Evolutionary conservation across 73 alveolate genomes (phyloP).

Genomic region (Durusdinium trenchii): DNA sequence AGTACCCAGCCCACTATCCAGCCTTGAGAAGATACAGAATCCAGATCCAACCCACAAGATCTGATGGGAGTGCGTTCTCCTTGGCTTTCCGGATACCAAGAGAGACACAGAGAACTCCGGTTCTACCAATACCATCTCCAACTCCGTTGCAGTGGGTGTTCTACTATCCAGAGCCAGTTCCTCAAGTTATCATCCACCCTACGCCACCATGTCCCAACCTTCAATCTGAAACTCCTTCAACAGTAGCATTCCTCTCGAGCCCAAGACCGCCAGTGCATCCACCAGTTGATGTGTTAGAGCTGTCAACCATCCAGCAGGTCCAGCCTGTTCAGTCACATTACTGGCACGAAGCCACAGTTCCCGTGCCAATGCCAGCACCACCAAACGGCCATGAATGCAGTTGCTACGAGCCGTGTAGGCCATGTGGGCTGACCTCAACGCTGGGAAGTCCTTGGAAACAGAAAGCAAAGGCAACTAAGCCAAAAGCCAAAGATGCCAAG

Average conservation of each 20-base stretch:
- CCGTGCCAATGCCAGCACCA: background rate
- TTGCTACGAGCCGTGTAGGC: background rate
- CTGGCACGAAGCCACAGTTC: background rate
- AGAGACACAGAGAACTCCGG: background rate
- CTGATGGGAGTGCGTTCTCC: too few species aligned
- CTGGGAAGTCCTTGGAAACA: slow-evolving; percentile 52
- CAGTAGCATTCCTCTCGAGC: too few species aligned
- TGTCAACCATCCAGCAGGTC: background rate
- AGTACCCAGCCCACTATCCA: too few species aligned
- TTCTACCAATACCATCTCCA: background rate
- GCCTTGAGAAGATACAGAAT: too few species aligned
- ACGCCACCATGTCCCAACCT: background rate
- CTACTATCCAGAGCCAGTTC: background rate
- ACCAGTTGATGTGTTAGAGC: background rate
- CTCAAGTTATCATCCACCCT: background rate
- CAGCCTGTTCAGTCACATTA: background rate
- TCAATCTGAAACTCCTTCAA: background rate
- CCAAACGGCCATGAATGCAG: background rate
- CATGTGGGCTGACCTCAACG: slow-evolving; percentile 18
- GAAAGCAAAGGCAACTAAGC: background rate
- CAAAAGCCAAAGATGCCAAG: background rate
- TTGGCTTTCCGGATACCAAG: background rate
- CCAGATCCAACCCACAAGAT: too few species aligned
- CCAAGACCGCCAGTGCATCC: background rate
- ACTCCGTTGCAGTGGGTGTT: background rate